Base-by-base conservation (phyloP, 805 yeast species). In the Nakazawaea ernobii region DNA sequence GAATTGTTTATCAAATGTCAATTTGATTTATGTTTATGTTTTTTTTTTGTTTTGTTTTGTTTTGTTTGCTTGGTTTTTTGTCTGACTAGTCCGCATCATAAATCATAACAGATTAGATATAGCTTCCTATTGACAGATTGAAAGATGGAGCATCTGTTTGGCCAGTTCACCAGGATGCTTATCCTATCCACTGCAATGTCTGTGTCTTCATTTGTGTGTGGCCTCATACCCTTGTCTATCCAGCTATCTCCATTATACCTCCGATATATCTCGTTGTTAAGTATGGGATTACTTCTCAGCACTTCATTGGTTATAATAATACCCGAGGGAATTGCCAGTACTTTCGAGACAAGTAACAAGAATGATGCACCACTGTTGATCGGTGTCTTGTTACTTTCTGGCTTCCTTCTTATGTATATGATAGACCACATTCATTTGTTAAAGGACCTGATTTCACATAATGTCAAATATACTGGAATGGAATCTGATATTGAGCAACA, bases 251-350 rank as follows among this genome's bases (percentile, higher is more conserved):
- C 62, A 1, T 44, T 53, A 11, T 59, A 59, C 39, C 56, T 76
- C 35, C 61, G 67, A 32, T 53, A 58, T 35, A 59, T 78, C 6
- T 74, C 86, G 2, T 63, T 73, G 10, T 63, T 81, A 42, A 80
- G 85, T 46, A 70, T 74, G 54, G 89, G 89, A 1, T 63, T 84
- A 17, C 67, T 84, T 45, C 63, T 82, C 6, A 81, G 87, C 5
- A 75, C 88, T 0, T 71, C 84, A 1, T 60, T 82, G 46, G 67
- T 75, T 8, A 66, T 84, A 14, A 75, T 84, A 26, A 70, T 84
- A 15, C 89, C 89, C 1, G 90, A 84, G 59, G 88, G 87, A 3
- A 67, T 78, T 15, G 78, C 73, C 51, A 69, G 73, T 5, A 53
- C 74, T 38, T 66, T 63, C 49, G 40, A 28, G 10, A 33, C 30